These are phyloP conservation scores for Rheum nobile DNA, from an alignment of 148 eudicot genomes.

Conservation along the genomic window DNA sequence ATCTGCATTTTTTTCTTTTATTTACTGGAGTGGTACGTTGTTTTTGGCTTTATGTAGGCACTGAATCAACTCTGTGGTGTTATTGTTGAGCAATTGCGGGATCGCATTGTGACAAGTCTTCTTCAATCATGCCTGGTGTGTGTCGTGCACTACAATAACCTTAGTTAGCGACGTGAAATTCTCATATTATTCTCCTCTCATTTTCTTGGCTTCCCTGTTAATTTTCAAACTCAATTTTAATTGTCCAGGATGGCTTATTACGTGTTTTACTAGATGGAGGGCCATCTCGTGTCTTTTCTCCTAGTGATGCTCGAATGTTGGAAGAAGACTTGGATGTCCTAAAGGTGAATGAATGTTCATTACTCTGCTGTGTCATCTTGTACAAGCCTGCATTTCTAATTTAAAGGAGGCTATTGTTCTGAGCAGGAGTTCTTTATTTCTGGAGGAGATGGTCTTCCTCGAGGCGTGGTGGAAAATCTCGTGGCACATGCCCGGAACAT, in stretches of 20 bases:
- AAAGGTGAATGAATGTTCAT: constrained; percentile 53
- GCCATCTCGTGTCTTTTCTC: constrained; percentile 69
- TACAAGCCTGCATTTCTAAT: background rate
- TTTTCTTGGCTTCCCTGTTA: background rate
- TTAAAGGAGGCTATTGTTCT: background rate
- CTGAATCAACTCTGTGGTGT: constrained; percentile 76
- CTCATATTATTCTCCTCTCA: background rate
- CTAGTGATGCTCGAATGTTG: constrained; percentile 63
- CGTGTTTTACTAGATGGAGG: constrained; percentile 95
- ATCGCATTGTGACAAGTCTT: constrained; percentile 90
- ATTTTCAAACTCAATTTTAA: constrained; percentile 4
- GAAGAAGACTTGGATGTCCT: constrained; percentile 91
- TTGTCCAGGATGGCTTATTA: constrained; percentile 73
- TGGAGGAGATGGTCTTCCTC: constrained; percentile 99
- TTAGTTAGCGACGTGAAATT: background rate
- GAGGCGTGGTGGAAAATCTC: constrained; percentile 94
- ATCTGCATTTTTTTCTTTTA: background rate
- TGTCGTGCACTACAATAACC: background rate
- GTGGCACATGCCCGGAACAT: constrained; percentile 69
- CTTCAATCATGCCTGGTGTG: constrained; percentile 95
- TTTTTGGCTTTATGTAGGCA: constrained; percentile 37
- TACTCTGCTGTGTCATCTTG: background rate
- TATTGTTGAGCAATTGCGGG: constrained; percentile 82
- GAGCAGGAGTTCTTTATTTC: constrained; percentile 90
- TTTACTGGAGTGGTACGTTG: background rate